These are phyloP conservation scores for Canna indica DNA, from an alignment of 176 grass and related monocot genomes.

Conservation along the genomic window DNA sequence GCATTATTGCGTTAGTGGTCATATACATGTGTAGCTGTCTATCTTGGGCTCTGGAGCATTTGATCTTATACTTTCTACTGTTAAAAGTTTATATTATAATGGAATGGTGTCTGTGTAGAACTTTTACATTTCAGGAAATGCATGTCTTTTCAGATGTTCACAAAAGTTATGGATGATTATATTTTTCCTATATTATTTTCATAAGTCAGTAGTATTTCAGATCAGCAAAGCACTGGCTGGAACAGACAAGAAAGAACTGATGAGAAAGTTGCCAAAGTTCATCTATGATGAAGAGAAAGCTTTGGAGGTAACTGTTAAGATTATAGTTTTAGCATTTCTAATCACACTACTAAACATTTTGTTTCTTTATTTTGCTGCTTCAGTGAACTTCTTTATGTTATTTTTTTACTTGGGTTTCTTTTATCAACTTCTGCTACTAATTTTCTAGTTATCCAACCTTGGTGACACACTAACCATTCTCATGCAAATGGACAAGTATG, in stretches of 20 bases:
- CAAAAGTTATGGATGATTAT: background rate
- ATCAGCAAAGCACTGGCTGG: conserved; percentile 24
- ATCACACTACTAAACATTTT: background rate
- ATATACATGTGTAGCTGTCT: background rate
- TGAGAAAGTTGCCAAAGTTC: conserved; percentile 25
- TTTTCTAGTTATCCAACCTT: too few relatives aligned
- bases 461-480: too few relatives aligned
- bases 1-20: too few relatives aligned
- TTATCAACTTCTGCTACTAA: background rate
- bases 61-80: background rate
- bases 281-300: conserved; percentile 22
- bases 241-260: conserved; percentile 22
- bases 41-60: background rate
- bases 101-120: background rate
- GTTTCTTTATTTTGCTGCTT: background rate
- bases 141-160: background rate
- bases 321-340: background rate
- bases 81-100: background rate
- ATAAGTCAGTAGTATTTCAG: background rate
- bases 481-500: too few relatives aligned
- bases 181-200: background rate
- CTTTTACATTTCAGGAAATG: background rate
- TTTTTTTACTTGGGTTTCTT: background rate
- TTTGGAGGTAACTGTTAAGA: conserved; percentile 17
- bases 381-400: background rate